Evolutionary conservation across 2,329 filamentous ascomycete species (phyloP).

Genomic region (Claviceps digitariae): DNA sequence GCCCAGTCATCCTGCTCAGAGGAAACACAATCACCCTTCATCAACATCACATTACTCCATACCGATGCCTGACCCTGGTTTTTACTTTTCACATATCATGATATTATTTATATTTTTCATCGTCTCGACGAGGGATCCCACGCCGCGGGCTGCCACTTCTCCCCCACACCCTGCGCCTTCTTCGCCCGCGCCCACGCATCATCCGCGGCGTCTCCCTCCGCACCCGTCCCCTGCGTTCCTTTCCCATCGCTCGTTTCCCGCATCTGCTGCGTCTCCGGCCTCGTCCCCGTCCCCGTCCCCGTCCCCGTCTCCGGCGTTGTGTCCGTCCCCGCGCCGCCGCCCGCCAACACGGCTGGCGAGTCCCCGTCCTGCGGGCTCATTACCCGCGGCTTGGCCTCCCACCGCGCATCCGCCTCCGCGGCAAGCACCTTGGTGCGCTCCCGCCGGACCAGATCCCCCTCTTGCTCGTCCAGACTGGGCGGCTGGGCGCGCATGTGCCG

Average conservation of each 20-base stretch:
- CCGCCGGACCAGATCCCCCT: conserved; percentile 37
- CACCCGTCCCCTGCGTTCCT: conserved; percentile 1
- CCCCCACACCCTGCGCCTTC: conserved; percentile 32
- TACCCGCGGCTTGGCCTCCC: conserved; percentile 44
- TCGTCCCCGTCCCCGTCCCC: conserved; percentile 5
- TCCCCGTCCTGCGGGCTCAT: conserved; percentile 22
- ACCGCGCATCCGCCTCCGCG: conserved; percentile 48
- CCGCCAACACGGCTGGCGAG: background rate
- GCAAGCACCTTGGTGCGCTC: conserved; percentile 41
- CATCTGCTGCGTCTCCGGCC: conserved; percentile 14
- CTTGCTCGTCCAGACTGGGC: conserved; percentile 44
- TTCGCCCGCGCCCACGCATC: conserved; percentile 47
- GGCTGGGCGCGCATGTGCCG: conserved; percentile 42
- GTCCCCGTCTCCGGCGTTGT: background rate
- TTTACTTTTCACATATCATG: no score
- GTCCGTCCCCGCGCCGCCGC: background rate
- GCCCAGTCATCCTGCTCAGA: no score
- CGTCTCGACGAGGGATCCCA: conserved; percentile 36
- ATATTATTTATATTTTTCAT: no score
- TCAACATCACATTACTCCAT: no score
- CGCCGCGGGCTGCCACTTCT: conserved; percentile 53
- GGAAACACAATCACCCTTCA: no score
- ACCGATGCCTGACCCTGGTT: no score
- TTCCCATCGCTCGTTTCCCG: no score
- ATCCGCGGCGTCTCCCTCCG: conserved; percentile 9